Conservation (phyloP, 768 basidiomycete species). For the Naganishia friedmannii region DNA sequence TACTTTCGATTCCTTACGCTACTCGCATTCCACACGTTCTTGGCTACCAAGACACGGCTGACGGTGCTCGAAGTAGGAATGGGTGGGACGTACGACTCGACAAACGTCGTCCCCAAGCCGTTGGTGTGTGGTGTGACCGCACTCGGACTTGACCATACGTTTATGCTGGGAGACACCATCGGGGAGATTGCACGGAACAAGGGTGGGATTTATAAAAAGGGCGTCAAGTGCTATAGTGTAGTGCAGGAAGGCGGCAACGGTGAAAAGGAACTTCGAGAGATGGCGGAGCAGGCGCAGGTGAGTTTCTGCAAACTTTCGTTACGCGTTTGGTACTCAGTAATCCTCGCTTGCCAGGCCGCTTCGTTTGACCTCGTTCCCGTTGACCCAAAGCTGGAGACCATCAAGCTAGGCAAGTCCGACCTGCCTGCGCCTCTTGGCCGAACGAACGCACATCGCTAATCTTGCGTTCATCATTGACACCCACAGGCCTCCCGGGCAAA, state of each 20-base stretch:
- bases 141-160: slow-evolving; percentile 86
- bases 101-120: slow-evolving; percentile 88
- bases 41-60: slow-evolving; percentile 69
- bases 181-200: slow-evolving; percentile 91
- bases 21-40: slow-evolving; percentile 84
- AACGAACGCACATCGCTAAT: neutral
- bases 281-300: slow-evolving; percentile 68
- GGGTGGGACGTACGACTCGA: slow-evolving; percentile 89
- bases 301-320: slow-evolving; percentile 9
- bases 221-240: slow-evolving; percentile 80
- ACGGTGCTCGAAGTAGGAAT: slow-evolving; percentile 95
- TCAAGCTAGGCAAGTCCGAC: slow-evolving; percentile 62
- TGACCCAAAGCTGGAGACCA: slow-evolving; percentile 56
- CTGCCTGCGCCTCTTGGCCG: slow-evolving; percentile 22
- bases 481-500: slow-evolving; percentile 70
- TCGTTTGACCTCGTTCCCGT: slow-evolving; percentile 65
- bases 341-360: slow-evolving; percentile 58
- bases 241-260: slow-evolving; percentile 66
- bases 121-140: slow-evolving; percentile 85
- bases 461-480: slow-evolving; percentile 22
- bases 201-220: slow-evolving; percentile 91
- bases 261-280: slow-evolving; percentile 62
- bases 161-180: slow-evolving; percentile 81
- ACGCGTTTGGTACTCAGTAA: neutral
- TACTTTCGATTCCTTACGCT: slow-evolving; percentile 94